Conservation (phyloP, 768 basidiomycete species). For the Dioszegia hungarica region DNA sequence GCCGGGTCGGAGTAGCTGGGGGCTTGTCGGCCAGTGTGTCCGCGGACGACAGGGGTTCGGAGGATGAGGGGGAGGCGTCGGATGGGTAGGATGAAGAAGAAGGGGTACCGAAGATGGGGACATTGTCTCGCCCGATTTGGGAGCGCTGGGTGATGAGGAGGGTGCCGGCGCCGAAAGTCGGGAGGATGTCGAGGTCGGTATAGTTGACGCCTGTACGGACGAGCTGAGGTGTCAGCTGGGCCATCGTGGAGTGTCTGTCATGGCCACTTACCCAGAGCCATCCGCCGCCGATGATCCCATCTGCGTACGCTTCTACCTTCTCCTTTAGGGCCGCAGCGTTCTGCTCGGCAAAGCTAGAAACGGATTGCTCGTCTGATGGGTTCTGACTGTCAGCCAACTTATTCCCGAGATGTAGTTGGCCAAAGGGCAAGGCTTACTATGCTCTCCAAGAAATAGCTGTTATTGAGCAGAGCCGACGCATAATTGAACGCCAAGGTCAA, state of each 20-base stretch:
- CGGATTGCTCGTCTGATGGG: constrained; percentile 17
- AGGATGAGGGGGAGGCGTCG: constrained; percentile 2
- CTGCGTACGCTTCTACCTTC: constrained; percentile 41
- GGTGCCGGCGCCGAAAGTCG: constrained; percentile 85
- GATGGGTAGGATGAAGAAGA: constrained; percentile 3
- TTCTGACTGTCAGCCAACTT: constrained; percentile 17
- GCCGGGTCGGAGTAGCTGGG: neutral
- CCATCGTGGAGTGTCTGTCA: no score
- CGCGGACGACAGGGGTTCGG: neutral
- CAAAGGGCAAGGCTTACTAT: constrained; percentile 59
- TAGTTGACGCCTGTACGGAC: constrained; percentile 59
- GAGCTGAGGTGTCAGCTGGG: constrained; percentile 53
- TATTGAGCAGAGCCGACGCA: constrained; percentile 87
- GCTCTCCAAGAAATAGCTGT: constrained; percentile 83
- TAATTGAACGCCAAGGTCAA: constrained; percentile 77
- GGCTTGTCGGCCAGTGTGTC: neutral
- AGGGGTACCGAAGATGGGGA: constrained; percentile 14
- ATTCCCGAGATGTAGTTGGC: neutral
- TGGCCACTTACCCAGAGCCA: constrained; percentile 46
- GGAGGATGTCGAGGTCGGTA: constrained; percentile 65
- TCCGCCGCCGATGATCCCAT: constrained; percentile 44
- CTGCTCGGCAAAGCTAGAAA: constrained; percentile 17
- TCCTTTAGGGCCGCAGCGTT: constrained; percentile 19
- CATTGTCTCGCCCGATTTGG: constrained; percentile 41
- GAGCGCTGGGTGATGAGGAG: constrained; percentile 59